Evolutionary conservation across 2,329 filamentous ascomycete genomes (phyloP), one percentile per base, ranked within the genome.

Genomic region (Aureobasidium sp.): DNA sequence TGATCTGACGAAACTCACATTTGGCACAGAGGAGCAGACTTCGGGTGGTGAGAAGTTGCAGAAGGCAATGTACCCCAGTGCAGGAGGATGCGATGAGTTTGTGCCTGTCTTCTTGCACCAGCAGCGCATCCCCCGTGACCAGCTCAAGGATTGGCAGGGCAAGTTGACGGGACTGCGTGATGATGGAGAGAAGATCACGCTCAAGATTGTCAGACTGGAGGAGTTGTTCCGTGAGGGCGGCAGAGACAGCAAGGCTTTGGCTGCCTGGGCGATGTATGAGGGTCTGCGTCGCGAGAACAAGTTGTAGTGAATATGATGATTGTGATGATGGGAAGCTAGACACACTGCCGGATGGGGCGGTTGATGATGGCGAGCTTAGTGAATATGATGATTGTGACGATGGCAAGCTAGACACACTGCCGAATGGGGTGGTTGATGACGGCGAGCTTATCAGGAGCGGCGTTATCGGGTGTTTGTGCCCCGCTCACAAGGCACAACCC

Each of bases 81-180:
- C 76, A 0, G 79, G 79, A 2, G 79, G 75, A 2, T 77, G 76
- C 54, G 79, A 83, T 61, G 79, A 83, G 56, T 81, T 78, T 58
- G 76, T 81, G 22, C 76, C 78, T 0, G 60, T 81, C 5, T 79
- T 81, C 55, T 60, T 81, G 27, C 78, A 74, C 56, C 73, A 79
- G 61, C 80, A 80, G 60, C 64, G 73, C 3, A 68, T 82, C 55
- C 64, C 72, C 1, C 64, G 71, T 29, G 60, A 64, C 4, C 68
- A 78, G 27, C 72, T 83, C 58, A 67, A 76, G 30, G 69, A 69
- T 32, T 66, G 79, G 57, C 70, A 75, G 57, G 78, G 76, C 4
- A 76, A 74, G 51, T 62, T 79, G 58, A 81, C 78, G 0, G 79
- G 79, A 0, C 54, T 80, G 56, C 68, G 75, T 30, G 70, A 77